Evolutionary conservation across 495 filamentous ascomycete species (phyloP).

Genomic region (Aspergillus hancockii): DNA sequence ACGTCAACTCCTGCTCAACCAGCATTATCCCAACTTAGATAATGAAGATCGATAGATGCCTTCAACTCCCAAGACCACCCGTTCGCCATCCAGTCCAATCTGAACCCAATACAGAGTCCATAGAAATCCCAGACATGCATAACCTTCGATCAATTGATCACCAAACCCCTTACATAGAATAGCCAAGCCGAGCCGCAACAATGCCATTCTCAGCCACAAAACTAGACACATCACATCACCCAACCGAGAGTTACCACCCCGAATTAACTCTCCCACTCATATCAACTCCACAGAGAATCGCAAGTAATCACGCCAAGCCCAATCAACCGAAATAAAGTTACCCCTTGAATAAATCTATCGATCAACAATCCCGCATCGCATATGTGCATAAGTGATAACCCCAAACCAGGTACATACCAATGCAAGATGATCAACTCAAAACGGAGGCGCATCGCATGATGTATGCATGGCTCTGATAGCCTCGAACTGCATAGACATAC

Average conservation of each 20-base stretch:
- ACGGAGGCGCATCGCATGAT: background rate
- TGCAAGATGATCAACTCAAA: background rate
- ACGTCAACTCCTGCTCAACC: too few species aligned
- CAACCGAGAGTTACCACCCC: background rate
- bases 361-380: background rate
- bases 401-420: background rate
- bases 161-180: background rate
- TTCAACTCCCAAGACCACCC: constrained; percentile 13
- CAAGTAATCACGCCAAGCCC: too few species aligned
- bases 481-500: background rate
- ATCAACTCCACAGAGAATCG: too few species aligned
- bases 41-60: too few species aligned
- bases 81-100: background rate
- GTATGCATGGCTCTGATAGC: background rate
- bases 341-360: background rate
- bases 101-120: too few species aligned
- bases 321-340: background rate
- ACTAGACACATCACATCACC: background rate
- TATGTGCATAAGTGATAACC: background rate
- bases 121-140: background rate
- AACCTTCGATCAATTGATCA: background rate
- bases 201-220: background rate
- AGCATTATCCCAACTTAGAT: too few species aligned
- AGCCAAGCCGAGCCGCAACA: background rate
- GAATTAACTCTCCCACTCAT: background rate